A percentile compares a stretch with the other conserved stretches of the same genome.
phyloP scores from a whole-genome alignment of 2,329 filamentous ascomycete species.

The Aspergillus fructus region DNA sequence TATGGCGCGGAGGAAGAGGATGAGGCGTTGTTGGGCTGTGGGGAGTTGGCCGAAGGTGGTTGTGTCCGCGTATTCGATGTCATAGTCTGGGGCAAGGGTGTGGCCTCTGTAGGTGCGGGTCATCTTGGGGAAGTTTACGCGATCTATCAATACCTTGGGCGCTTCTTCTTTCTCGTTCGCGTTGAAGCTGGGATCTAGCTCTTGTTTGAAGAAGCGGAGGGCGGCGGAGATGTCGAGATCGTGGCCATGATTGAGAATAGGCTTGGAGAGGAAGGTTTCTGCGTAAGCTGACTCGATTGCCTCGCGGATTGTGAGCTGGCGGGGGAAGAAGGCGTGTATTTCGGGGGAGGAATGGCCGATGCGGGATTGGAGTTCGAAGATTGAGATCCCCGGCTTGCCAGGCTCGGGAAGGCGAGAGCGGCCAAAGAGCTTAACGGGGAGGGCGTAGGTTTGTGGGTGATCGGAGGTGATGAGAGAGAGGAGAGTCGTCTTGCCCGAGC shows the following conservation, averaged over 20 bases:
- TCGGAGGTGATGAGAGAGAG: conserved; percentile 92
- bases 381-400: conserved; percentile 72
- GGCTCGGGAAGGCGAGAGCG: conserved; percentile 73
- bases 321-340: conserved; percentile 89
- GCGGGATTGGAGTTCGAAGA: conserved; percentile 87
- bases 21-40: conserved; percentile 65
- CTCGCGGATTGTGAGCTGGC: conserved; percentile 68
- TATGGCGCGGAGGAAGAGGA: conserved; percentile 78
- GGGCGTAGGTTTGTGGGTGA: conserved; percentile 89
- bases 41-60: conserved; percentile 67
- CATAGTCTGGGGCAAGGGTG: conserved; percentile 22
- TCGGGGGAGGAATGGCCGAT: conserved; percentile 94
- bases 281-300: conserved; percentile 86
- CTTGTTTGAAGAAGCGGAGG: conserved; percentile 73
- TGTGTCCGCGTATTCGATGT: conserved; percentile 68
- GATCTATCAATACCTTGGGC: background rate
- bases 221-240: conserved; percentile 64
- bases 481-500: conserved; percentile 91
- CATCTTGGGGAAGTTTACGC: conserved; percentile 22
- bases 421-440: conserved; percentile 84
- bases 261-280: conserved; percentile 75
- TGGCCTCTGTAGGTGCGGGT: background rate
- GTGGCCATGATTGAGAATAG: conserved; percentile 61
- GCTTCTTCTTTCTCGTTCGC: conserved; percentile 17
- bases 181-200: conserved; percentile 62